phyloP scores from a whole-genome alignment of 257 asterid species.

The Gentiana dahurica region DNA sequence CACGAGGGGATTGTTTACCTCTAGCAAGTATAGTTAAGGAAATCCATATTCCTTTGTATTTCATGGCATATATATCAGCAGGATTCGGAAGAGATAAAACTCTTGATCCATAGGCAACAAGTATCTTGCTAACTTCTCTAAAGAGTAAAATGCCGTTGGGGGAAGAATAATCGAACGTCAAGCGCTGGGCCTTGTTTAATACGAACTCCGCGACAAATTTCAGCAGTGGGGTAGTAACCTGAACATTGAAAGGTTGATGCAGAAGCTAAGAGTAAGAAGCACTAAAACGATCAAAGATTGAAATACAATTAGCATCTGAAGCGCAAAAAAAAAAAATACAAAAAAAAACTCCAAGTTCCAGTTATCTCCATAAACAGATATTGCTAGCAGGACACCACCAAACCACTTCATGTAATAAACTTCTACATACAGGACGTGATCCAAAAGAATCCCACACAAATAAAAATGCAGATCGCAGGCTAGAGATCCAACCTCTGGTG shows the following conservation, averaged over 20 bases:
- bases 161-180: slow-evolving; percentile 92
- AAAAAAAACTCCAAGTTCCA: too few relatives aligned
- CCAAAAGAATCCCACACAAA: too few relatives aligned
- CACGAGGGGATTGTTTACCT: slow-evolving; percentile 36
- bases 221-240: slow-evolving; percentile 95
- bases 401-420: too few relatives aligned
- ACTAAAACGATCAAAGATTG: too few relatives aligned
- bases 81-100: slow-evolving; percentile 66
- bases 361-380: too few relatives aligned
- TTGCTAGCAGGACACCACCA: too few relatives aligned
- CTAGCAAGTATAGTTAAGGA: slow-evolving; percentile 69
- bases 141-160: slow-evolving; percentile 97
- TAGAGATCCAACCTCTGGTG: slow-evolving; percentile 61
- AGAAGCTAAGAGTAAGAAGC: too few relatives aligned
- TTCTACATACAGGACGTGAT: too few relatives aligned
- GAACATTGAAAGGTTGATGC: slow-evolving; percentile 6
- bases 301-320: too few relatives aligned
- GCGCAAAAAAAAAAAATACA: too few relatives aligned
- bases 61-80: slow-evolving; percentile 77
- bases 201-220: slow-evolving; percentile 95
- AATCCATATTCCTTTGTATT: slow-evolving; percentile 98
- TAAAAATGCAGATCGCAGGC: too few relatives aligned
- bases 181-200: slow-evolving; percentile 81
- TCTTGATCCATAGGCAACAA: slow-evolving; percentile 86
- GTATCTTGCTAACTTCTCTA: slow-evolving; percentile 94